Percentiles rank a stretch among this genome's conserved stretches.
Conservation (phyloP, 805 yeast species). For the Yarrowia divulgata region DNA sequence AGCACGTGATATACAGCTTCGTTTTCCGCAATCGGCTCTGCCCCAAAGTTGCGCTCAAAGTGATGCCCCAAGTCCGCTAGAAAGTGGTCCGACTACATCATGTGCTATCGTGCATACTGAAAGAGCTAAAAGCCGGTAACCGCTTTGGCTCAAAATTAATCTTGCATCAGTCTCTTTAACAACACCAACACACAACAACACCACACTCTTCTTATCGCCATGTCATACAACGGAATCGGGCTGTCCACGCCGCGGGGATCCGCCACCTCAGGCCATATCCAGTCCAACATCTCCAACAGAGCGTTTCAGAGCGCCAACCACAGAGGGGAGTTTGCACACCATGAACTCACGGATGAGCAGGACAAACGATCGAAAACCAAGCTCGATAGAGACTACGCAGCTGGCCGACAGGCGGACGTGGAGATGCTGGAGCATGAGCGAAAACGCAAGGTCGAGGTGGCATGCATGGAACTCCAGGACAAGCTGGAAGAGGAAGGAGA, state of each 20-base stretch:
- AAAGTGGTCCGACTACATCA: constrained; percentile 3
- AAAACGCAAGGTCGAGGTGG: constrained; percentile 47
- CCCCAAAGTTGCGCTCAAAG: constrained; percentile 4
- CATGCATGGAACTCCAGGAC: constrained; percentile 46
- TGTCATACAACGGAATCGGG: constrained; percentile 53
- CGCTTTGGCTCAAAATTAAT: constrained; percentile 7
- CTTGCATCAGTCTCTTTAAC: neutral
- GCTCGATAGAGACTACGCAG: constrained; percentile 33
- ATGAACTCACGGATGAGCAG: constrained; percentile 38
- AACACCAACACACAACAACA: neutral
- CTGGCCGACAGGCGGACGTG: constrained; percentile 44
- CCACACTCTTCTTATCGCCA: constrained; percentile 14
- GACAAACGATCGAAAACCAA: constrained; percentile 39
- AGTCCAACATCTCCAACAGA: constrained; percentile 45
- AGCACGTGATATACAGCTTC: no score
- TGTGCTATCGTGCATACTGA: constrained; percentile 21
- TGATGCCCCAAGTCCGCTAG: neutral
- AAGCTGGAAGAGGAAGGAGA: constrained; percentile 46
- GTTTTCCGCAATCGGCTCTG: no score
- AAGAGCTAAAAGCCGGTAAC: neutral
- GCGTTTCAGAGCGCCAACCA: constrained; percentile 17
- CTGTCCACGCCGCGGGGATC: constrained; percentile 49
- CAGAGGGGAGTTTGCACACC: constrained; percentile 44
- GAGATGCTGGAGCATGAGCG: constrained; percentile 46
- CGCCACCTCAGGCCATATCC: constrained; percentile 51